Evolutionary conservation across 176 grass and related monocot genomes (phyloP).

Genomic region (Pharus latifolius): DNA sequence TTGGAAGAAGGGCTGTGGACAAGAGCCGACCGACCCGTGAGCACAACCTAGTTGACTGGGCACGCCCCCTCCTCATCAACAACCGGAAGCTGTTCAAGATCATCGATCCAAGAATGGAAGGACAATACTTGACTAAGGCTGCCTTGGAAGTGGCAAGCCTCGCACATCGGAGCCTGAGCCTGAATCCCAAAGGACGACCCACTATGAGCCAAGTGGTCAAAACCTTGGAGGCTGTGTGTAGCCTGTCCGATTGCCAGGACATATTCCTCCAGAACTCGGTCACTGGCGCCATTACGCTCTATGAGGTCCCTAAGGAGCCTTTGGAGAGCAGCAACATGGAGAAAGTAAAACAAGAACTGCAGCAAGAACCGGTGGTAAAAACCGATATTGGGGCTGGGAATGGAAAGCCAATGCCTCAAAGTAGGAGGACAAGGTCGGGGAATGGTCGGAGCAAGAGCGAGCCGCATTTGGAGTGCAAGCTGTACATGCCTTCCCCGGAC

Average conservation of each 20-base stretch:
- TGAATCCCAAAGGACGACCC: conserved; percentile 80
- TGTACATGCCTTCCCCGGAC: conserved; percentile 80
- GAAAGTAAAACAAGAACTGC: conserved; percentile 34
- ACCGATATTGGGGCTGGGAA: not conserved
- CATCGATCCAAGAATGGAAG: conserved; percentile 89
- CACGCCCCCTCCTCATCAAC: conserved; percentile 78
- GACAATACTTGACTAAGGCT: conserved; percentile 68
- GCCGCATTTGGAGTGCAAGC: conserved; percentile 54
- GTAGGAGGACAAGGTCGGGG: conserved; percentile 53
- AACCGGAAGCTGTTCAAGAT: conserved; percentile 74
- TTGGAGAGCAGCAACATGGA: conserved; percentile 23
- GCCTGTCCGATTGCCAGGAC: conserved; percentile 63
- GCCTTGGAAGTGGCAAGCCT: conserved; percentile 58
- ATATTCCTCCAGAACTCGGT: conserved; percentile 37
- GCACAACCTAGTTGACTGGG: conserved; percentile 92
- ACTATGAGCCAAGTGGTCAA: conserved; percentile 61
- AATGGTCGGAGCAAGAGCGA: conserved; percentile 89
- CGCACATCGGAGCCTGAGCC: conserved; percentile 73
- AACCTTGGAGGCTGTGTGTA: conserved; percentile 47
- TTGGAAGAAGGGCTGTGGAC: conserved; percentile 83
- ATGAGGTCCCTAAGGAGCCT: conserved; percentile 58
- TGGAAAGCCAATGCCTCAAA: conserved; percentile 42
- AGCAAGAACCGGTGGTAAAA: no score
- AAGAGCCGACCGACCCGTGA: conserved; percentile 63
- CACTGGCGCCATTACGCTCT: conserved; percentile 58